phyloP scores from a whole-genome alignment of 2,329 filamentous ascomycete genomes.

The Neodidymelliopsis sp. region DNA sequence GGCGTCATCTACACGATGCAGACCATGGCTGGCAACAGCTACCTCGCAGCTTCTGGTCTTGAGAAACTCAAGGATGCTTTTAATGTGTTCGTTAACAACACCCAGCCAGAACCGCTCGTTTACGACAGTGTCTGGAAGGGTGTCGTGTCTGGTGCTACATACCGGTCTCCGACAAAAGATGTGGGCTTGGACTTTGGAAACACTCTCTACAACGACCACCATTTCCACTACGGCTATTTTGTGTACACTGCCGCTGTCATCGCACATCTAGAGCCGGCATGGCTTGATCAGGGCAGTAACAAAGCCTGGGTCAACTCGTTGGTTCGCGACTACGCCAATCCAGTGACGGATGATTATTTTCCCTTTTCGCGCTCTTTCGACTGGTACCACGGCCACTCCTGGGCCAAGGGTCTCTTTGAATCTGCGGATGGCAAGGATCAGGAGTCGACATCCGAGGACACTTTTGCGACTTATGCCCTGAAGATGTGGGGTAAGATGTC shows the following conservation, averaged over 20 bases:
- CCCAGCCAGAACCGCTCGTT: conserved; percentile 60
- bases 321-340: conserved; percentile 84
- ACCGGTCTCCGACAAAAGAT: conserved; percentile 52
- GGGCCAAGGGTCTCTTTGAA: conserved; percentile 84
- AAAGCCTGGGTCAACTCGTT: conserved; percentile 83
- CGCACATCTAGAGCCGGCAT: conserved; percentile 77
- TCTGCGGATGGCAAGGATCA: conserved; percentile 81
- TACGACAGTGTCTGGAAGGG: conserved; percentile 77
- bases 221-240: conserved; percentile 82
- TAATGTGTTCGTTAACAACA: conserved; percentile 57
- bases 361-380: conserved; percentile 79
- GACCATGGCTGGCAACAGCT: conserved; percentile 67
- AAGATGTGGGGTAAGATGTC: conserved; percentile 92
- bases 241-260: conserved; percentile 88
- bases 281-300: conserved; percentile 71
- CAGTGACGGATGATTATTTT: conserved; percentile 72
- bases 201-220: conserved; percentile 77
- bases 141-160: conserved; percentile 76
- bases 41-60: conserved; percentile 60
- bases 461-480: conserved; percentile 84
- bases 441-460: conserved; percentile 92
- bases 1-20: conserved; percentile 56
- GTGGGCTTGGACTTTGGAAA: conserved; percentile 87
- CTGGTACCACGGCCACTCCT: conserved; percentile 92
- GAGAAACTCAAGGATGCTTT: conserved; percentile 59